Evolutionary conservation across 164 flowering plant species (phyloP).

Genomic region (Vitis riparia): DNA sequence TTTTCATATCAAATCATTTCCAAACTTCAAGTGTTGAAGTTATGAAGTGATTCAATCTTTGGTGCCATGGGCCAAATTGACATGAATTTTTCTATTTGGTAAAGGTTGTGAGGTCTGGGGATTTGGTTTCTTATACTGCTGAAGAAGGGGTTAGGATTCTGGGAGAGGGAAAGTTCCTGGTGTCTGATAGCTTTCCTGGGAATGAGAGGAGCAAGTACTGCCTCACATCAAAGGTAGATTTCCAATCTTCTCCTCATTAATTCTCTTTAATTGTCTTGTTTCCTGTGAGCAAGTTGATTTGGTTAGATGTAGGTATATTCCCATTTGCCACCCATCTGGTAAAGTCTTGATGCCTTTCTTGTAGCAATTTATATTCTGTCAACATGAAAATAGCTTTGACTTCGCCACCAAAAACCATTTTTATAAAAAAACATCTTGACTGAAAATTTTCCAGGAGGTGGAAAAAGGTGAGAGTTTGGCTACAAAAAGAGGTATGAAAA

Average conservation of each 20-base stretch:
- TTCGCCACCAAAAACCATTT: no score
- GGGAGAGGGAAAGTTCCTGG: conserved; percentile 82
- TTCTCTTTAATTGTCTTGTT: background rate
- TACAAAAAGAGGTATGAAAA: no score
- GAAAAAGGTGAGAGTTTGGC: no score
- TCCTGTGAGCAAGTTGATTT: no score
- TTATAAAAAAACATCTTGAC: no score
- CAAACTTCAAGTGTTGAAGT: background rate
- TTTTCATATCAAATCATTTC: background rate
- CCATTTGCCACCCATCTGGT: no score
- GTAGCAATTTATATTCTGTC: no score
- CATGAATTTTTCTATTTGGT: conserved; percentile 1
- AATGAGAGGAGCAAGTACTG: conserved; percentile 96
- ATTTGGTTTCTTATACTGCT: conserved; percentile 83
- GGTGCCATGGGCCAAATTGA: no score
- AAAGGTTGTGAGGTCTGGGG: conserved; percentile 98
- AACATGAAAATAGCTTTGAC: no score
- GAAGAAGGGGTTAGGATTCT: conserved; percentile 97
- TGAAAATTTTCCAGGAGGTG: no score
- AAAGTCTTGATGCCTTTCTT: no score
- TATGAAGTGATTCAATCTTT: background rate
- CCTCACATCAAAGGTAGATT: conserved; percentile 82
- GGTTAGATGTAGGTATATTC: no score
- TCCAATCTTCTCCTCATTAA: background rate
- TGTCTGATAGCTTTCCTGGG: conserved; percentile 98